Evolutionary conservation across 2,329 filamentous ascomycete species (phyloP).

Genomic region (Stagonosporopsis cucurbitacearum): DNA sequence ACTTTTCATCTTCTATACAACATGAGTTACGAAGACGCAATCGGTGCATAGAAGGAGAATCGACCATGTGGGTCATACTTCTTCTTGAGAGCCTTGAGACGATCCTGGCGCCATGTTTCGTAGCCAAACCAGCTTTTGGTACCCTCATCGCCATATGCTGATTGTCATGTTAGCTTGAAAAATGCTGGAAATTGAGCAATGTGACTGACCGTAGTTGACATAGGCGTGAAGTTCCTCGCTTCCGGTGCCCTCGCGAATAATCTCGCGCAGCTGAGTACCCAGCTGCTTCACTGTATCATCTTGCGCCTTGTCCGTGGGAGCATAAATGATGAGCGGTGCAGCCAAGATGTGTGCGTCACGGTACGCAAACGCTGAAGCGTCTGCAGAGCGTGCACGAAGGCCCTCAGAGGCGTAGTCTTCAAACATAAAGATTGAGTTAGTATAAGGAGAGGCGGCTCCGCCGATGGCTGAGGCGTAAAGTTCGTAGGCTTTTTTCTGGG

Average conservation of each 20-base stretch:
- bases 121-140: constrained; percentile 42
- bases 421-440: constrained; percentile 60
- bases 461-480: constrained; percentile 46
- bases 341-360: constrained; percentile 46
- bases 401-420: constrained; percentile 61
- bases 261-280: constrained; percentile 26
- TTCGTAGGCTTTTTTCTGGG: constrained; percentile 49
- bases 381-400: constrained; percentile 48
- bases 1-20: background rate
- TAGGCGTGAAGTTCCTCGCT: constrained; percentile 36
- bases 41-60: constrained; percentile 42
- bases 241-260: constrained; percentile 28
- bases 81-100: constrained; percentile 40
- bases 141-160: constrained; percentile 40
- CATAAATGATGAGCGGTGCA: constrained; percentile 30
- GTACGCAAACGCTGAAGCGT: constrained; percentile 56
- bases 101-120: constrained; percentile 41
- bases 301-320: constrained; percentile 8
- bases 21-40: constrained; percentile 35
- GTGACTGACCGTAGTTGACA: constrained; percentile 20
- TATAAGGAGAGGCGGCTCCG: constrained; percentile 31
- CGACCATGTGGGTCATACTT: constrained; percentile 42
- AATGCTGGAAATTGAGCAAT: background rate
- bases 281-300: constrained; percentile 23
- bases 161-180: background rate